Evolutionary conservation across 2,329 filamentous ascomycete genomes (phyloP).

Genomic region (Aureobasidium sp.): DNA sequence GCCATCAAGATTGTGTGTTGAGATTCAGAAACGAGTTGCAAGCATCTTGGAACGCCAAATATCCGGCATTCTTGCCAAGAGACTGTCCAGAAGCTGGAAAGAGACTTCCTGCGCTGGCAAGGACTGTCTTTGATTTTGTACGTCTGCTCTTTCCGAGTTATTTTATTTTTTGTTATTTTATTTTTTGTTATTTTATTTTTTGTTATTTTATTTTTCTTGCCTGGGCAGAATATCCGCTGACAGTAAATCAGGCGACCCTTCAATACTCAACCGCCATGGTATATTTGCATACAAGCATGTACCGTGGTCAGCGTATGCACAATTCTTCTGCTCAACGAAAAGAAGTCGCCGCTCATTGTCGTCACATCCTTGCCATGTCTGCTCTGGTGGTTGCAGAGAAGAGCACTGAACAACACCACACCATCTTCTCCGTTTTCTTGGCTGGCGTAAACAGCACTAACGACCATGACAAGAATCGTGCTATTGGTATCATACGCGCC

Average conservation of each 20-base stretch:
- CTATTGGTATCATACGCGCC: conserved; percentile 41
- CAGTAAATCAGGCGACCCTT: background rate
- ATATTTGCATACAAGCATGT: conserved; percentile 50
- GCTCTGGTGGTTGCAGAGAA: conserved; percentile 18
- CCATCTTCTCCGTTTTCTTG: conserved; percentile 50
- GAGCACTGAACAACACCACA: conserved; percentile 32
- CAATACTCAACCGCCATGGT: conserved; percentile 32
- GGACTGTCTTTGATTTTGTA: conserved; percentile 38
- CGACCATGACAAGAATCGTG: conserved; percentile 39
- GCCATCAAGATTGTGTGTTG: conserved; percentile 10
- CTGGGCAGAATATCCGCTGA: background rate
- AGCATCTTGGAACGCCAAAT: conserved; percentile 24
- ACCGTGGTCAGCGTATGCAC: conserved; percentile 40
- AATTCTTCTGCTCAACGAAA: background rate
- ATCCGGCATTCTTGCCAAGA: conserved; percentile 22
- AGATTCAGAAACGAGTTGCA: conserved; percentile 24
- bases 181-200: background rate
- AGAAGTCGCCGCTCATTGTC: conserved; percentile 25
- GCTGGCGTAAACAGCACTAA: conserved; percentile 41
- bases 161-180: background rate
- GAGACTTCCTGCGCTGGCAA: conserved; percentile 25
- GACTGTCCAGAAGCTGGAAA: conserved; percentile 24
- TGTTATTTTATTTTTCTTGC: background rate
- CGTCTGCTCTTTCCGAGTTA: conserved; percentile 17
- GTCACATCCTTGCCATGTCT: conserved; percentile 40